These are phyloP conservation scores for Ophiosphaerella narmari DNA, from an alignment of 2,329 filamentous ascomycete species.

Conservation along the genomic window DNA sequence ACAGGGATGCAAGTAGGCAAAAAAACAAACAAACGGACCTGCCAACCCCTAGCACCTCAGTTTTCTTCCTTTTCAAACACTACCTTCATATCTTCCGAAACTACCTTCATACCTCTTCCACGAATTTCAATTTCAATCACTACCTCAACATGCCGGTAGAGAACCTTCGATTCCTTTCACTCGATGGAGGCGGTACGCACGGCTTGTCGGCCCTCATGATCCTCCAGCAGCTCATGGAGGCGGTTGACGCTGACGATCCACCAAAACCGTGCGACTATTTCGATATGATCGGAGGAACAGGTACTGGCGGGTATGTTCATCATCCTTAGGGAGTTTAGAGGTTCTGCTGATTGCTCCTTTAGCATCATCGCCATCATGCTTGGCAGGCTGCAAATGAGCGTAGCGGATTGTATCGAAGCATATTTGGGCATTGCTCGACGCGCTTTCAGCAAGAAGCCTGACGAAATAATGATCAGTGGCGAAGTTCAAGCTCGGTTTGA, in stretches of 20 bases:
- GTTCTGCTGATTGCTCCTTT: background rate
- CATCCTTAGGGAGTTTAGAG: background rate
- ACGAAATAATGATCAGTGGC: conserved; percentile 13
- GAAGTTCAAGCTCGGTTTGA: conserved; percentile 24
- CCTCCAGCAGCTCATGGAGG: conserved; percentile 15
- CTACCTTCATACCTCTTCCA: no score
- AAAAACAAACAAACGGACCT: no score
- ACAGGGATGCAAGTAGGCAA: no score
- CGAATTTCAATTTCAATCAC: no score
- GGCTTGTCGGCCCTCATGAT: conserved; percentile 13
- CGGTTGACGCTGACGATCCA: conserved; percentile 3
- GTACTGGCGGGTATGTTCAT: conserved; percentile 4
- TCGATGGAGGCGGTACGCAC: conserved; percentile 10
- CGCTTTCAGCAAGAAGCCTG: conserved; percentile 12
- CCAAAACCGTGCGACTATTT: conserved; percentile 14
- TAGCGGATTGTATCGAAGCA: conserved; percentile 10
- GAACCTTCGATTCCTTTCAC: conserved; percentile 3
- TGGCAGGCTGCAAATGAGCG: conserved; percentile 8
- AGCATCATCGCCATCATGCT: conserved; percentile 15
- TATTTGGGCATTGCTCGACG: conserved; percentile 7
- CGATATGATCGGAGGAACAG: conserved; percentile 5
- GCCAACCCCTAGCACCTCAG: no score
- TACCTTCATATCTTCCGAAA: no score
- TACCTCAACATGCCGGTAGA: no score
- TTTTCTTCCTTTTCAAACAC: no score